Base-by-base conservation (phyloP, 2,329 filamentous ascomycete genomes). In the Verticillium klebahnii region DNA sequence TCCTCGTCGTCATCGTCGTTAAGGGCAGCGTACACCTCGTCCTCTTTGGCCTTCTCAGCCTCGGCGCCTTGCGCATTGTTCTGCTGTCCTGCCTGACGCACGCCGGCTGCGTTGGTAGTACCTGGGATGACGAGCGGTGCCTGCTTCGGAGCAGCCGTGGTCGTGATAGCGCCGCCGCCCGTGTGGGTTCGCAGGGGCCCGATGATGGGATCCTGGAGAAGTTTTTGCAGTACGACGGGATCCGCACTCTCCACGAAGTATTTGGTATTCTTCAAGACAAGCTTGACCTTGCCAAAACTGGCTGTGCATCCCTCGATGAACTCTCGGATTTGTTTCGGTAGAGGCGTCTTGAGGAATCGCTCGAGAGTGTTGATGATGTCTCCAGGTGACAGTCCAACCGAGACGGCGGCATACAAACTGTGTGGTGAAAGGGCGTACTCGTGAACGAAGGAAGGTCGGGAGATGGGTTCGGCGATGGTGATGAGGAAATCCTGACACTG, bases 171-270 rank as follows among this genome's bases (percentile, higher is more conserved):
- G 17, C 82, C 80, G 11, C 82, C 81, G 15, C 86, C 86, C 12
- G 45, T 50, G 65, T 96, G 90, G 3, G 96, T 85, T 61, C 93
- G 86, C 60, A 92, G 87, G 19, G 88, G 85, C 0, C 91, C 90
- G 62, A 99, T 96, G 59, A 91, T 85, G 15, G 87, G 83, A 73
- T 98, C 94, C 70, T 90, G 88, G 39, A 98, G 82, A n/a, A 98
- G 82, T 70, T 85, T 90, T 74, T 97, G 92, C 62, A 98, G 82
- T 72, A 97, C 91, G 12, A 88, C 83, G 14, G 93, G 89, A 74
- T 98, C 94, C 23, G 91, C 89, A 69, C 91, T 97, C 76, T 99
- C 95, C 64, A 98, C 88, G 69, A 90, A 97, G 75, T 96, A 97
- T 67, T 92, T 91, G 65, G 94, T 98, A 70, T 97, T 91, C 74